Evolutionary conservation across 2,329 filamentous ascomycete species (phyloP), one percentile per base, ranked within the genome.

Genomic region (Pochonia chlamydosporia): DNA sequence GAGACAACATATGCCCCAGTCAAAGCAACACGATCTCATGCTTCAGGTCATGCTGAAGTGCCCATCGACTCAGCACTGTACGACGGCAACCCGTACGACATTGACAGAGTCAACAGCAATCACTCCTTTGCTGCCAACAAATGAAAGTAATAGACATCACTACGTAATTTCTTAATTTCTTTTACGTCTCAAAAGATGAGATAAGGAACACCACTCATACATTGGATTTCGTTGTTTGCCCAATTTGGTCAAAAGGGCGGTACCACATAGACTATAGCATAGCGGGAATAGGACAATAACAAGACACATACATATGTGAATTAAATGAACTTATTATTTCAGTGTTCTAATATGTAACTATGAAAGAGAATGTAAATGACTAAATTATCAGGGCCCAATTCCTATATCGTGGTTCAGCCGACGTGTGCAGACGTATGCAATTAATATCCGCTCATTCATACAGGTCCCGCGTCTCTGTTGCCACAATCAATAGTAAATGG

Each of bases 401-500:
- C n/a, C n/a, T n/a, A n/a, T n/a, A n/a, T n/a, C n/a, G n/a, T n/a
- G n/a, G n/a, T n/a, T n/a, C n/a, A n/a, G n/a, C n/a, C n/a, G n/a
- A n/a, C n/a, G n/a, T n/a, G n/a, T n/a, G n/a, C n/a, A n/a, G n/a
- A n/a, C n/a, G n/a, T n/a, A n/a, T n/a, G n/a, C n/a, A n/a, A n/a
- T n/a, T n/a, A n/a, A n/a, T n/a, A n/a, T n/a, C n/a, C n/a, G n/a
- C n/a, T n/a, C n/a, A n/a, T n/a, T n/a, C n/a, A n/a, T n/a, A n/a
- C n/a, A n/a, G n/a, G n/a, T n/a, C n/a, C n/a, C n/a, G n/a, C 21
- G 10, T 40, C n/a, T 40, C 37, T 20, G 37, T 9, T n/a, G 20
- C 21, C 5, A 40, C 3, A 21, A 31, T 46, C 59, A 73, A 61
- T 75, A 77, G 52, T 75, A 76, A 43, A 64, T 60, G 10, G 76